phyloP scores from a whole-genome alignment of 352 stramenopile species.

The Phytophthora tubulina region DNA sequence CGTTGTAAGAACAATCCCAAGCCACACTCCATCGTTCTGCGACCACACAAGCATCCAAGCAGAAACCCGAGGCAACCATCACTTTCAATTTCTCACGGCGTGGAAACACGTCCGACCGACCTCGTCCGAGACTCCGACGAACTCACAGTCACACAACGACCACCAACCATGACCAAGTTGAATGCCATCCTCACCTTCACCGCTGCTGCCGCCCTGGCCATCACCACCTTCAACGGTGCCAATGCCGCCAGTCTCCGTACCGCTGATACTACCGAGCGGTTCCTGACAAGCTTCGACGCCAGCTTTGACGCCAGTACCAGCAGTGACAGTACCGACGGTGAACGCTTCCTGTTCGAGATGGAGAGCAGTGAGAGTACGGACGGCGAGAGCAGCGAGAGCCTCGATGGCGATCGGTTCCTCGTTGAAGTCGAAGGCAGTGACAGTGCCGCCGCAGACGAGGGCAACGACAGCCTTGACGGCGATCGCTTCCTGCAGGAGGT shows the following conservation, averaged over 20 bases:
- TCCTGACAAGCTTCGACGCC: slow-evolving; percentile 12
- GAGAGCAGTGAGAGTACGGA: slow-evolving; percentile 15
- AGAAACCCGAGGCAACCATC: no score
- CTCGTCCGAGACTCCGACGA: no score
- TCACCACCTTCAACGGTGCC: slow-evolving; percentile 18
- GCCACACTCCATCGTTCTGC: no score
- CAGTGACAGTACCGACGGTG: slow-evolving; percentile 20
- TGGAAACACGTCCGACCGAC: slow-evolving; percentile 1
- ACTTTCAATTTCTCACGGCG: slow-evolving; percentile 35
- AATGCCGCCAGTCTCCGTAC: slow-evolving; percentile 27
- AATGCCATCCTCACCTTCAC: slow-evolving; percentile 36
- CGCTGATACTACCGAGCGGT: neutral
- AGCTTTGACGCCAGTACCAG: slow-evolving; percentile 16
- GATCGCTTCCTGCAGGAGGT: no score
- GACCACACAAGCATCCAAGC: no score
- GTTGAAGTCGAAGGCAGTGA: slow-evolving; percentile 15
- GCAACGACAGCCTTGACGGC: no score
- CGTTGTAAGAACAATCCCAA: no score
- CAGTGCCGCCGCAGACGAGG: neutral
- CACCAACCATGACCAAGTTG: slow-evolving; percentile 38
- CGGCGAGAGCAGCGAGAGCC: slow-evolving; percentile 11
- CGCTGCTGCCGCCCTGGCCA: slow-evolving; percentile 9
- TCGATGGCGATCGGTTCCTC: slow-evolving; percentile 21
- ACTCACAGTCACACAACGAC: no score
- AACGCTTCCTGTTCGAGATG: slow-evolving; percentile 32